Evolutionary conservation across 768 basidiomycete genomes (phyloP).

Genomic region (Leccinum pellstonianum): DNA sequence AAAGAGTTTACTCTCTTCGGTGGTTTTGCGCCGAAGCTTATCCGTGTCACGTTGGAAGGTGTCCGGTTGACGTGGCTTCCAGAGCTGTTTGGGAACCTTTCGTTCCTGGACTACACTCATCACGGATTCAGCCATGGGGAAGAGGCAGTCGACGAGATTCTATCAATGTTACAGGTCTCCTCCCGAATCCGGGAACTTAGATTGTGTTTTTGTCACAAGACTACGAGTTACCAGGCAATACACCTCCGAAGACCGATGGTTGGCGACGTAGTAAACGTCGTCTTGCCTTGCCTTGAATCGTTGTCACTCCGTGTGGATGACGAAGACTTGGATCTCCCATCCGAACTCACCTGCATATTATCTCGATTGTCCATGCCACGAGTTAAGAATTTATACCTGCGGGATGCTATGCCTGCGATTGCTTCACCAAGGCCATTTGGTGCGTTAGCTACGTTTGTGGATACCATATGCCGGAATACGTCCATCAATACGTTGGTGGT

Average conservation of each 20-base stretch:
- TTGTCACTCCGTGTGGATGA: slow-evolving; percentile 53
- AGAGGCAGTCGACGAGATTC: slow-evolving; percentile 55
- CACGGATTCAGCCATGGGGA: slow-evolving; percentile 63
- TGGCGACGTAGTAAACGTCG: slow-evolving; percentile 33
- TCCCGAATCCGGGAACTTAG: slow-evolving; percentile 51
- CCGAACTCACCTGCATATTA: slow-evolving; percentile 54
- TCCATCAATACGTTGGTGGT: slow-evolving; percentile 12
- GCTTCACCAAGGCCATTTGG: slow-evolving; percentile 35
- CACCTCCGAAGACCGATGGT: slow-evolving; percentile 17
- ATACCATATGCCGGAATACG: slow-evolving; percentile 6
- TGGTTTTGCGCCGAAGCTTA: slow-evolving; percentile 56
- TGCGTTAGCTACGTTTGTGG: slow-evolving; percentile 32
- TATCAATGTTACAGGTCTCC: slow-evolving; percentile 57
- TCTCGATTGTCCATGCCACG: slow-evolving; percentile 49
- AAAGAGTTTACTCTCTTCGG: slow-evolving; percentile 66
- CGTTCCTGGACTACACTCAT: slow-evolving; percentile 68
- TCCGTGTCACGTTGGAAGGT: slow-evolving; percentile 58
- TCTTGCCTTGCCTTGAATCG: slow-evolving; percentile 45
- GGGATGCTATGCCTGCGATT: slow-evolving; percentile 35
- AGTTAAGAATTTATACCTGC: slow-evolving; percentile 47
- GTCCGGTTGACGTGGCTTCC: slow-evolving; percentile 63
- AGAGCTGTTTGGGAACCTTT: slow-evolving; percentile 59
- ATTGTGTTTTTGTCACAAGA: slow-evolving; percentile 50
- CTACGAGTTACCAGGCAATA: slow-evolving; percentile 17
- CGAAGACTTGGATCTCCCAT: slow-evolving; percentile 61